Percentiles rank a stretch among this genome's conserved stretches.
Conservation (phyloP, 2,329 filamentous ascomycete genomes). For the Fusarium bulbicola region DNA sequence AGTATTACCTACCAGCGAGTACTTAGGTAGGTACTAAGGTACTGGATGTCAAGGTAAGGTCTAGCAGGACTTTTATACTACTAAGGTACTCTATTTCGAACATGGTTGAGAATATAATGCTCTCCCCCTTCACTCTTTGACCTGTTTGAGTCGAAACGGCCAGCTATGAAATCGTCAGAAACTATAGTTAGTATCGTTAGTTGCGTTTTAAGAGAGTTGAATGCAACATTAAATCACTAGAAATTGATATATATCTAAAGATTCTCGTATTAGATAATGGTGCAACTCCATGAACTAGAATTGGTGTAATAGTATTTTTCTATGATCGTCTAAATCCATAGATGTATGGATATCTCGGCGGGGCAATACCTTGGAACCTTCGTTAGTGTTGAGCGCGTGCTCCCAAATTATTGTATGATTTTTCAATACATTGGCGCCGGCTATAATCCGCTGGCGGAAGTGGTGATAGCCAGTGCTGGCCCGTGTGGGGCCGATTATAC, state of each 20-base stretch:
- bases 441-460: too few species aligned
- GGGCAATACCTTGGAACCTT: not conserved
- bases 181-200: too few species aligned
- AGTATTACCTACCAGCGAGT: not conserved
- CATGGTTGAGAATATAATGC: too few species aligned
- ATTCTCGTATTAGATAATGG: not conserved
- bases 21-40: too few species aligned
- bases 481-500: not conserved
- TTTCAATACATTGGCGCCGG: not conserved
- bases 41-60: too few species aligned
- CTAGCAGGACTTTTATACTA: too few species aligned
- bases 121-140: too few species aligned
- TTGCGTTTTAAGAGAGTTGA: not conserved
- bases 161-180: not conserved
- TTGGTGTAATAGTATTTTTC: not conserved
- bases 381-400: not conserved
- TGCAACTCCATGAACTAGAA: not conserved
- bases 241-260: not conserved
- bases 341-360: too few species aligned
- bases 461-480: not conserved
- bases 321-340: not conserved
- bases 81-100: too few species aligned
- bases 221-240: not conserved
- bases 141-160: not conserved
- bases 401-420: not conserved